A percentile compares a stretch with the other conserved stretches of the same genome.
phyloP scores from a whole-genome alignment of 2,329 filamentous ascomycete species.

The Alternaria triticina region DNA sequence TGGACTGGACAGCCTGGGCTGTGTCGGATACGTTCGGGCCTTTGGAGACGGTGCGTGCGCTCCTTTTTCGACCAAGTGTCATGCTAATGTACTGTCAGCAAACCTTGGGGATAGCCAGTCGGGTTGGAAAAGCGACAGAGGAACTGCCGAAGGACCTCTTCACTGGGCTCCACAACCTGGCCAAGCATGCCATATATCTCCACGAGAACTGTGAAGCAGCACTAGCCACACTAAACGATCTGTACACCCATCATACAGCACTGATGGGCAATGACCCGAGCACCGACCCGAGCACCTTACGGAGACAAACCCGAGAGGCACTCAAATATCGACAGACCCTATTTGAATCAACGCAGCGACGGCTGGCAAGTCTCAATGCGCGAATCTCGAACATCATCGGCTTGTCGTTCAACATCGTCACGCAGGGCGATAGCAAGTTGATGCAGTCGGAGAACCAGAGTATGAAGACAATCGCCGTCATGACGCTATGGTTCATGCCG shows the following conservation, averaged over 20 bases:
- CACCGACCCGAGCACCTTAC: slow-evolving; percentile 3
- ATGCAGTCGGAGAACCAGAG: slow-evolving; percentile 50
- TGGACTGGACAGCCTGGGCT: slow-evolving; percentile 40
- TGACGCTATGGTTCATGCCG: slow-evolving; percentile 54
- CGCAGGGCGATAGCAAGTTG: slow-evolving; percentile 46
- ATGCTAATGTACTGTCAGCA: slow-evolving; percentile 20
- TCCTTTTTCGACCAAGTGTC: neutral
- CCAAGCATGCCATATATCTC: slow-evolving; percentile 48
- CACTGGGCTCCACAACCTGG: slow-evolving; percentile 46
- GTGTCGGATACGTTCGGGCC: slow-evolving; percentile 38
- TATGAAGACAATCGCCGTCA: slow-evolving; percentile 56
- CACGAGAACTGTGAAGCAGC: slow-evolving; percentile 45
- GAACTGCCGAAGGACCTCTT: slow-evolving; percentile 28
- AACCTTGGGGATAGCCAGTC: slow-evolving; percentile 27
- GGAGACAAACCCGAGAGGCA: slow-evolving; percentile 21
- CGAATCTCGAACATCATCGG: slow-evolving; percentile 49
- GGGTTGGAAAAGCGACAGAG: slow-evolving; percentile 21
- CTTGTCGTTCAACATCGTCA: slow-evolving; percentile 50
- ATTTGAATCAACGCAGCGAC: slow-evolving; percentile 44
- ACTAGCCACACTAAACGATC: slow-evolving; percentile 31
- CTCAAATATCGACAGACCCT: slow-evolving; percentile 41
- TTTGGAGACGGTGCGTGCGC: slow-evolving; percentile 35
- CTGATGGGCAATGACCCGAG: slow-evolving; percentile 6
- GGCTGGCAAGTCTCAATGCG: slow-evolving; percentile 44
- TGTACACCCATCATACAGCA: slow-evolving; percentile 27